Evolutionary conservation across 768 basidiomycete genomes (phyloP), one percentile per base, ranked within the genome.

Genomic region (Mycena sanguinolenta): DNA sequence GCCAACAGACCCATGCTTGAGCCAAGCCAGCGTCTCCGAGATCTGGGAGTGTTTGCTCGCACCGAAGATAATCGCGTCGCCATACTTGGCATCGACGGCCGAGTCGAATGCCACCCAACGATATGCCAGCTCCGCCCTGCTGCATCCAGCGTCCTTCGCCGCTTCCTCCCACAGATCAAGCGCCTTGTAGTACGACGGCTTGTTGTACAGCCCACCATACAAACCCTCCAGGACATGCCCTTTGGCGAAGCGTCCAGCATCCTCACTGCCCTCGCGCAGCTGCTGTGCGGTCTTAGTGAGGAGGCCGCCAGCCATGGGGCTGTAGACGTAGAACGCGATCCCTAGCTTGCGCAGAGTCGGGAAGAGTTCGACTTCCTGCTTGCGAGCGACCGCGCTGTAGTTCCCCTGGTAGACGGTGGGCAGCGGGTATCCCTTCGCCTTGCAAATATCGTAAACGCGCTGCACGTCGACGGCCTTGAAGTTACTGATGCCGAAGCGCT

Each of bases 271-370:
- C 7, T 59, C 58, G 38, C 58, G 58, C 38, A 59, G 39, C 58
- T 39, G 38, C 58, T 38, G 7, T 2, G 39, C 7, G 38, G 38
- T 44, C 16, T 59, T 59, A 2, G 58, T 59, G 4, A 59, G 38
- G 16, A 59, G 58, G 27, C 58, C 58, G 58, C 58, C 58, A 1
- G 38, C 58, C 2, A 46, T 59, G 39, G 58, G 23, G 58, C 58
- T 59, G 58, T 59, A 59, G 23, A 46, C 58, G 58, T 59, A 59
- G 58, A 59, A 44, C 25, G 58, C 38, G 36, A 59, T 59, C 23
- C 12, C 13, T 13, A 59, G 38, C 14, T 59, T 59, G 58, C 58
- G 58, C 4, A 59, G 58, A 1, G 58, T 59, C 4, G 58, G 58
- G 25, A 59, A 10, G 23, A 59, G 25, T 23, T 39, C 38, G 2